These are phyloP conservation scores for Fusarium pseudonygamai DNA, from an alignment of 2,329 filamentous ascomycete genomes.

Conservation along the genomic window DNA sequence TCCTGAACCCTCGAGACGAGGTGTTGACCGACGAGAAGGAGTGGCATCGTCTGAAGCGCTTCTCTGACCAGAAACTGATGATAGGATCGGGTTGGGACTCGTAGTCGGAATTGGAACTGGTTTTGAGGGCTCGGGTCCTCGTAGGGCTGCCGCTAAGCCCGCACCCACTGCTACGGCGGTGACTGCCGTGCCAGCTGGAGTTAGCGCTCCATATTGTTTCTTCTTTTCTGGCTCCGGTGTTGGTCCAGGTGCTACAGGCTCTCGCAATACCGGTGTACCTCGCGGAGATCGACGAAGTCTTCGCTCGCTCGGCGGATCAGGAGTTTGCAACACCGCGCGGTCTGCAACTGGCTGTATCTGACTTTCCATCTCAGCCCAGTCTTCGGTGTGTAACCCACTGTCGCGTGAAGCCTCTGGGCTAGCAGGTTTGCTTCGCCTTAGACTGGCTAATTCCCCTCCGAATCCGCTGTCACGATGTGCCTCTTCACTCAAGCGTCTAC, in stretches of 20 bases:
- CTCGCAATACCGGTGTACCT: conserved; percentile 52
- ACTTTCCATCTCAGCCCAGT: conserved; percentile 51
- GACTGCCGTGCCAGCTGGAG: conserved; percentile 23
- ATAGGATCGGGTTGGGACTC: conserved; percentile 16
- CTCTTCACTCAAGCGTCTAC: conserved; percentile 47
- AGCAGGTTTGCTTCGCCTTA: conserved; percentile 48
- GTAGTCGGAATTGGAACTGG: conserved; percentile 23
- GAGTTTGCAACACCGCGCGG: conserved; percentile 38
- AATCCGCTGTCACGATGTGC: conserved; percentile 63
- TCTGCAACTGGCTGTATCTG: conserved; percentile 36
- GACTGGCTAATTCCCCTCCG: conserved; percentile 54
- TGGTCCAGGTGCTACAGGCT: conserved; percentile 48
- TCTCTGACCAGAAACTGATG: conserved; percentile 24
- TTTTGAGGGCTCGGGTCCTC: conserved; percentile 15
- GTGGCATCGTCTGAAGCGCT: conserved; percentile 53
- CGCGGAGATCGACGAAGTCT: conserved; percentile 47
- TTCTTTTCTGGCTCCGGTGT: conserved; percentile 59
- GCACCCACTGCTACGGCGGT: conserved; percentile 23
- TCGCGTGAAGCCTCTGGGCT: conserved; percentile 57
- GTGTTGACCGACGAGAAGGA: conserved; percentile 33
- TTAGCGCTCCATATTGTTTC: conserved; percentile 46
- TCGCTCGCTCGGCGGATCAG: conserved; percentile 43
- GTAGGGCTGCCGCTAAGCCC: conserved; percentile 31
- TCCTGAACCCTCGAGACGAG: conserved; percentile 37
- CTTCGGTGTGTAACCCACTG: conserved; percentile 66